Evolutionary conservation across 495 filamentous ascomycete species (phyloP).

Genomic region (Aspergillus baeticus): DNA sequence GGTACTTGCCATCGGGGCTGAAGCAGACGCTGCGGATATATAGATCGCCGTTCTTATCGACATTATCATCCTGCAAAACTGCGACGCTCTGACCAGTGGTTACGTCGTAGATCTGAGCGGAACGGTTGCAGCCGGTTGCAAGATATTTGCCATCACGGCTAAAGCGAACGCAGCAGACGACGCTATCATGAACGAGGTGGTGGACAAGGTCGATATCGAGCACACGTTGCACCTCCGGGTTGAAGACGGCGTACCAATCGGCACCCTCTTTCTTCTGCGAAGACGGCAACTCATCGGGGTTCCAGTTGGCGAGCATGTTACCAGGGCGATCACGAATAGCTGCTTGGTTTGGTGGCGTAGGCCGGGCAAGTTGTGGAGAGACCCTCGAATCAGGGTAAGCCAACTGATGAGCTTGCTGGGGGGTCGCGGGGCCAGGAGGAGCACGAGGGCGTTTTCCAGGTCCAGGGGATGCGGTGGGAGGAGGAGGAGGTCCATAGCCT

Average conservation of each 20-base stretch:
- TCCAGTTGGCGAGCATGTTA: conserved; percentile 84
- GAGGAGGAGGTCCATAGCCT: conserved; percentile 72
- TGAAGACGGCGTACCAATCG: conserved; percentile 91
- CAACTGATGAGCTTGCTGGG: conserved; percentile 79
- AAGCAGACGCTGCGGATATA: conserved; percentile 93
- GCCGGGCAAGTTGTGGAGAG: conserved; percentile 85
- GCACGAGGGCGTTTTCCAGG: conserved; percentile 65
- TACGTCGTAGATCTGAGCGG: conserved; percentile 89
- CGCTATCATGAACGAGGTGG: conserved; percentile 80
- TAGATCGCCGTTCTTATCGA: conserved; percentile 79
- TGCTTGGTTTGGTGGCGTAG: conserved; percentile 65
- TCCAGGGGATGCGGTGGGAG: conserved; percentile 82
- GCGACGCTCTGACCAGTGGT: conserved; percentile 73
- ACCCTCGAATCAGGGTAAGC: conserved; percentile 78
- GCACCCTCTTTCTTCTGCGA: conserved; percentile 78
- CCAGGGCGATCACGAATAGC: conserved; percentile 58
- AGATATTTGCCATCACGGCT: conserved; percentile 87
- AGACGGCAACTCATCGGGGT: conserved; percentile 77
- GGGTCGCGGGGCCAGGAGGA: conserved; percentile 76
- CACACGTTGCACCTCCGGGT: conserved; percentile 76
- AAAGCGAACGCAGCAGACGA: conserved; percentile 89
- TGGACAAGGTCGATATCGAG: conserved; percentile 88
- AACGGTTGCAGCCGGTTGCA: conserved; percentile 85
- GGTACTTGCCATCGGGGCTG: conserved; percentile 84
- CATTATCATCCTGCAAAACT: conserved; percentile 76